Evolutionary conservation across 495 filamentous ascomycete species (phyloP).

Genomic region (Penicillium arizonense): DNA sequence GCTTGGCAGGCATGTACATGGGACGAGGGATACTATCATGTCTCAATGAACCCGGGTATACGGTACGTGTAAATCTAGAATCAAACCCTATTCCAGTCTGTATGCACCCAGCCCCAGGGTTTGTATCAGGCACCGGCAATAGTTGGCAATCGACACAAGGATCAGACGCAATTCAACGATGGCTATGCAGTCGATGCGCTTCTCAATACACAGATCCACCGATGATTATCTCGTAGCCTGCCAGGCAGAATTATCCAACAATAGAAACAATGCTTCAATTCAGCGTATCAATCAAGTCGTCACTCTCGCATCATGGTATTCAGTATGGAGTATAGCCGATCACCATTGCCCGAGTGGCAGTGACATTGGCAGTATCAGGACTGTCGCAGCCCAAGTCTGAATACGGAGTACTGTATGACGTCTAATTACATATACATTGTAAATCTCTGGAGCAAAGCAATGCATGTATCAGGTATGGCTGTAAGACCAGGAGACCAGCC

Average conservation of each 20-base stretch:
- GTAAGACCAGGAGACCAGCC: not conserved
- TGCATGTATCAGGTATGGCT: too few species aligned
- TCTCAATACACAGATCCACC: not conserved
- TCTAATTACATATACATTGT: not conserved
- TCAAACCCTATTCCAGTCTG: not conserved
- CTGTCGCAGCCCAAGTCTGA: not conserved
- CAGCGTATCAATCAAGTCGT: not conserved
- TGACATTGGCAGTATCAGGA: not conserved
- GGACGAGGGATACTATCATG: not conserved
- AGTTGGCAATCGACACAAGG: not conserved
- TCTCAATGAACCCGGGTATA: not conserved
- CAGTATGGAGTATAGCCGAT: slow-evolving; percentile 2
- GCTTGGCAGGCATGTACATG: slow-evolving; percentile 4
- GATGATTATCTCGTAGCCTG: slow-evolving; percentile 4
- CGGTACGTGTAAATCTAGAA: not conserved
- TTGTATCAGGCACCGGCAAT: not conserved
- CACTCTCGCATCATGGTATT: not conserved
- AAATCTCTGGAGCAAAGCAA: too few species aligned
- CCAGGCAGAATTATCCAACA: slow-evolving; percentile 5
- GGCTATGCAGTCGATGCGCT: slow-evolving; percentile 5
- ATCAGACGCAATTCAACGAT: not conserved
- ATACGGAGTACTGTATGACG: not conserved
- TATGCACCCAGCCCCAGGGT: not conserved
- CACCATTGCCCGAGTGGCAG: slow-evolving; percentile 3
- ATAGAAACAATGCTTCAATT: not conserved